phyloP scores from a whole-genome alignment of 78 protist genomes.

The Dictyostelium discoideum region DNA sequence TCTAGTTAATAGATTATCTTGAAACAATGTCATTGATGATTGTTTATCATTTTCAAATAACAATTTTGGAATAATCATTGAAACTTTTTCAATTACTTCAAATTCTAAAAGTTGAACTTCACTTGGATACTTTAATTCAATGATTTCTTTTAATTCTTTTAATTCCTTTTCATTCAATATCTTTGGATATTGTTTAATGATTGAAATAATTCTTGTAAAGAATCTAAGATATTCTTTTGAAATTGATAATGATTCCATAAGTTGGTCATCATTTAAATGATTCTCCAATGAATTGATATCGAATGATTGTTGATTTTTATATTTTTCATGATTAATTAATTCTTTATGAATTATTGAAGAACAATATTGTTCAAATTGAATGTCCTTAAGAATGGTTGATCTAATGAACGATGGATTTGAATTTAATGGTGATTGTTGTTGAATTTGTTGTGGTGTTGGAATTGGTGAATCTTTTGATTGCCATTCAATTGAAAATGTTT shows the following conservation, averaged over 20 bases:
- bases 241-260: neutral
- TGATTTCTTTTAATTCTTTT: neutral
- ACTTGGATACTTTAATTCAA: neutral
- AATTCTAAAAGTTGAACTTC: neutral
- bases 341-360: neutral
- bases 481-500: constrained; percentile 19
- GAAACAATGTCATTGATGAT: constrained; percentile 14
- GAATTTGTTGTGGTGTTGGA: neutral
- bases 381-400: neutral
- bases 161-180: neutral
- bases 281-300: neutral
- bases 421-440: neutral
- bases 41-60: constrained; percentile 1
- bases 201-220: neutral
- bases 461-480: constrained; percentile 56
- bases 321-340: neutral
- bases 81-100: constrained; percentile 25
- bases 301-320: neutral
- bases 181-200: neutral
- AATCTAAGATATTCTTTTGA: constrained; percentile 5
- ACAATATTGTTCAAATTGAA: neutral
- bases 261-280: neutral
- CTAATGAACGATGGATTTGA: neutral
- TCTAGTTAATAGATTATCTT: constrained; percentile 1
- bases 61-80: constrained; percentile 15